Base-by-base conservation (phyloP, 208 protist genomes). In the Trypanosoma theileri region DNA sequence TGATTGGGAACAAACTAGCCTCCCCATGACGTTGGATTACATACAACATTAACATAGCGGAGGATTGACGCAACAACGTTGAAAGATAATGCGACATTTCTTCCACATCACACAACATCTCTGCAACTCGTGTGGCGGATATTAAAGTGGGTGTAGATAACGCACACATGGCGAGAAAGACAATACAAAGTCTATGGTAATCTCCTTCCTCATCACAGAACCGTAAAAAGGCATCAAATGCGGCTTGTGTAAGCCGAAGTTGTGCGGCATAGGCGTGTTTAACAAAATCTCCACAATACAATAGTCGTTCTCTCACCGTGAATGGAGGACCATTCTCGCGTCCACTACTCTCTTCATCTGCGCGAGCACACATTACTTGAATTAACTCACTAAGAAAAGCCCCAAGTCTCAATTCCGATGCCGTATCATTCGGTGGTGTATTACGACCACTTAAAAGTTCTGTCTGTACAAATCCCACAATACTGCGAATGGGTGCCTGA, bases 311-410 rank as follows among this genome's bases (percentile, higher is more conserved):
- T 1, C 13, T 63, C 9, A 17, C 35, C 13, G 63, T 54, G 42
- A 75, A 21, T 40, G 61, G 61, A 4, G 45, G 46, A 11, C 53
- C 55, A 16, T 58, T 46, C 19, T 74, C 61, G n/a, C 61, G 53
- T 17, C 50, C 42, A 19, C n/a, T 28, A 19, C n/a, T 28, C 3
- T 28, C 24, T 19, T 13, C 56, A 12, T 24, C 54, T 52, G 41
- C 21, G 40, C 9, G 14, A 53, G 1, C 57, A 54, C 57, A 65
- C 41, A 94, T 74, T 4, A 72, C 61, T 54, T 82, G 59, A 46
- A 95, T 75, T 13, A 96, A 56, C 46, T 96, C 91, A 45, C 83
- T 91, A 42, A 96, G 59, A 72, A 96, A 96, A 3, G 82, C 86
- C 22, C 80, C 72, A 8, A 96, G 70, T 12, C 82, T 74, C 44